Conservation (phyloP, 2,329 filamentous ascomycete species). For the Ascochyta rabiei region DNA sequence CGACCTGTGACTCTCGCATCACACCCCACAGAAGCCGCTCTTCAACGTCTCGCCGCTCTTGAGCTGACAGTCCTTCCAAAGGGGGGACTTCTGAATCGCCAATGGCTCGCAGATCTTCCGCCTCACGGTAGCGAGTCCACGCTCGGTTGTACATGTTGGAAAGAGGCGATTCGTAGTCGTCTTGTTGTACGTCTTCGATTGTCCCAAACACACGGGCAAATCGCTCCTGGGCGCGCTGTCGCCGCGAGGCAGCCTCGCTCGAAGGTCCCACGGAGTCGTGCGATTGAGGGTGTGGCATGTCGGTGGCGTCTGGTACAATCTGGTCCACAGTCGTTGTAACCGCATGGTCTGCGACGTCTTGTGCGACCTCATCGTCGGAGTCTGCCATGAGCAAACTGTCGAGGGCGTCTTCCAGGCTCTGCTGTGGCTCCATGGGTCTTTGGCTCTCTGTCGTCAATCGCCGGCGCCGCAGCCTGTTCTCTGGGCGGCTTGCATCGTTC, state of each 20-base stretch:
- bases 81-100: conserved; percentile 29
- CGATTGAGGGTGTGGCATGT: background rate
- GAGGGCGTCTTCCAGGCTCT: conserved; percentile 44
- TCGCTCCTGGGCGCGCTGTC: conserved; percentile 36
- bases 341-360: background rate
- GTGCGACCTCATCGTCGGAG: conserved; percentile 25
- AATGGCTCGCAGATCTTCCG: conserved; percentile 44
- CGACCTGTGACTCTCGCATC: conserved; percentile 34
- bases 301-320: background rate
- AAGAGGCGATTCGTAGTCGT: conserved; percentile 57
- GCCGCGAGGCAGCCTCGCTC: conserved; percentile 23
- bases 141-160: conserved; percentile 55
- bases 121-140: conserved; percentile 50
- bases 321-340: background rate
- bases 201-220: conserved; percentile 52
- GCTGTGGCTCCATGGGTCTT: conserved; percentile 30
- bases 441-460: conserved; percentile 33
- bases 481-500: conserved; percentile 38
- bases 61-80: conserved; percentile 27
- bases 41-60: conserved; percentile 39
- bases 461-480: conserved; percentile 36
- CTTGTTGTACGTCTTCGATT: conserved; percentile 54
- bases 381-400: conserved; percentile 40
- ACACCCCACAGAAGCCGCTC: conserved; percentile 43
- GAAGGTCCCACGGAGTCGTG: conserved; percentile 8